Percentiles rank a stretch among this genome's conserved stretches.
Conservation (phyloP, 805 yeast species). For the Monosporozyma aerobia region DNA sequence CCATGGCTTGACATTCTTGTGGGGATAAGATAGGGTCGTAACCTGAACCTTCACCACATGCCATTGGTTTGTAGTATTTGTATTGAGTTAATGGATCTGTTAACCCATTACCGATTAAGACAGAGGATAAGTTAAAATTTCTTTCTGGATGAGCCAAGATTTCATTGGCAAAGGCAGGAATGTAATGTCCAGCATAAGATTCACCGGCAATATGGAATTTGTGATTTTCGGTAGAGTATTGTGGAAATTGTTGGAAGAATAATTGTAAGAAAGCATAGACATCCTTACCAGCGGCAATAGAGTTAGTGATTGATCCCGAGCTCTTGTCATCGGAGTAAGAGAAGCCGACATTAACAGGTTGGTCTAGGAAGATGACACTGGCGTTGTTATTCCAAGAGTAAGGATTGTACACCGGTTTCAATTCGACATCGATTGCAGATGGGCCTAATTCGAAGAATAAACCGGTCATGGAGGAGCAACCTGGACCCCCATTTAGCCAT, state of each 20-base stretch:
- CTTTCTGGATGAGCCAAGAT: slow-evolving; percentile 58
- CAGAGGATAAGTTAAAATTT: slow-evolving; percentile 58
- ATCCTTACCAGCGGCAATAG: slow-evolving; percentile 57
- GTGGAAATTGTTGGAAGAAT: slow-evolving; percentile 67
- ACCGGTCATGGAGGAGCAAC: slow-evolving; percentile 98
- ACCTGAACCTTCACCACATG: slow-evolving; percentile 81
- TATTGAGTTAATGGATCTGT: slow-evolving; percentile 79
- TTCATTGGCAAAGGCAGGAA: slow-evolving; percentile 81
- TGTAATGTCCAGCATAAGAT: slow-evolving; percentile 94
- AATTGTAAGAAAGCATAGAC: slow-evolving; percentile 45
- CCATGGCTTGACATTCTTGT: slow-evolving; percentile 69
- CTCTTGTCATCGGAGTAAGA: slow-evolving; percentile 47
- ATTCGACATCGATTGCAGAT: slow-evolving; percentile 46
- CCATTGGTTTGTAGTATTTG: slow-evolving; percentile 81
- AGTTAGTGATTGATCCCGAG: slow-evolving; percentile 44
- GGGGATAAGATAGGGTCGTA: slow-evolving; percentile 66
- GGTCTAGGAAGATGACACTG: slow-evolving; percentile 81
- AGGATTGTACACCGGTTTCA: slow-evolving; percentile 43
- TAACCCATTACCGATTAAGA: slow-evolving; percentile 84
- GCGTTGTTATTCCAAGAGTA: slow-evolving; percentile 83
- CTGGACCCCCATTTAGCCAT: slow-evolving; percentile 99
- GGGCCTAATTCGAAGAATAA: slow-evolving; percentile 92
- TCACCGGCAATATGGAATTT: slow-evolving; percentile 87
- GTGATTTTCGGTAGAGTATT: slow-evolving; percentile 47
- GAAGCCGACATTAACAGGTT: slow-evolving; percentile 92